Evolutionary conservation across 192 early-diverging fungal species (phyloP).

Genomic region (Backusella sp.): DNA sequence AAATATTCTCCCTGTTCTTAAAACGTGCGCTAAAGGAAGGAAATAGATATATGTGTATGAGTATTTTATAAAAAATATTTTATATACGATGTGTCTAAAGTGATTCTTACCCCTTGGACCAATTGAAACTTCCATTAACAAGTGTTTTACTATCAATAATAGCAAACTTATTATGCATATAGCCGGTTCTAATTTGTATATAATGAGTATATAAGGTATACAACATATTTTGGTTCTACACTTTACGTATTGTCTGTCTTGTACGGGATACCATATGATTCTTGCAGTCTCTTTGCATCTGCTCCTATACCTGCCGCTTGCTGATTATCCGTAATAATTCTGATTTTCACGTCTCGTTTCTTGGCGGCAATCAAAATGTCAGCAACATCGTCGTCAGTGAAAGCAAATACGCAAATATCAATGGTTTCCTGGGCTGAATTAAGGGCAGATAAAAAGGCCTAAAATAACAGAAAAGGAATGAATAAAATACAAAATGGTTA

Average conservation of each 20-base stretch:
- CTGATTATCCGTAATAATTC: conserved; percentile 72
- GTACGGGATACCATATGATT: conserved; percentile 38
- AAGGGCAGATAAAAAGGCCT: conserved; percentile 34
- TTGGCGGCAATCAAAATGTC: conserved; percentile 61
- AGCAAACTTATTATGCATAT: conserved; percentile 78
- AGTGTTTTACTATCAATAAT: conserved; percentile 57
- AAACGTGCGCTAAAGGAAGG: conserved; percentile 50
- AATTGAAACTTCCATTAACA: conserved; percentile 64
- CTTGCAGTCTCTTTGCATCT: conserved; percentile 33
- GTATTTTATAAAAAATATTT: background rate
- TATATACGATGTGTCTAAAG: background rate
- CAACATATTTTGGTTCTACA: background rate
- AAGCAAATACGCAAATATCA: conserved; percentile 72
- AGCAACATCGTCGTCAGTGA: conserved; percentile 72
- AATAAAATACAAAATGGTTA: background rate
- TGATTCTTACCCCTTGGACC: conserved; percentile 48
- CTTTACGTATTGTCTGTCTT: conserved; percentile 39
- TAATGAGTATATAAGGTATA: background rate
- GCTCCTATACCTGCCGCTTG: conserved; percentile 33
- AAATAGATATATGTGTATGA: background rate
- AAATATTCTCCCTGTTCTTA: conserved; percentile 67
- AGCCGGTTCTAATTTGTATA: conserved; percentile 32
- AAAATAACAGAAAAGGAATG: background rate
- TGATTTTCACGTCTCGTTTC: conserved; percentile 45
- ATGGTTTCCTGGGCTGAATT: conserved; percentile 54